Evolutionary conservation across 225 moss, liverwort and hornwort species (phyloP), one percentile per base, ranked within the genome.

Genomic region (Sphagnum tenellum): DNA sequence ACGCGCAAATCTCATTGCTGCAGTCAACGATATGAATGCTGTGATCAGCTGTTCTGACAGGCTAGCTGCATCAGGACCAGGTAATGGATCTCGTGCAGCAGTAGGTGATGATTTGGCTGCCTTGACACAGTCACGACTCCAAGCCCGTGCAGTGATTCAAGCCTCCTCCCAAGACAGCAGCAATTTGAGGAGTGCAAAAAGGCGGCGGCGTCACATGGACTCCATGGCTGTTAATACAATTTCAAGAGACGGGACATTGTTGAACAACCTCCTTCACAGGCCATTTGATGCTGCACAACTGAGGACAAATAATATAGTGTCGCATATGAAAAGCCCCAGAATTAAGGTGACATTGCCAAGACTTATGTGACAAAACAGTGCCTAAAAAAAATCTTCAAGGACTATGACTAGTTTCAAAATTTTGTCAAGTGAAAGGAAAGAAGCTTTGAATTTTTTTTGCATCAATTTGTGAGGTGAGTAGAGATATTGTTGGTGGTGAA

Each of bases 51-150:
- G 89, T 73, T 77, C 83, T 67, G 93, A 93, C 69, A 98, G 79
- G 68, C 86, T 90, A 48, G 93, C 79, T 59, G 87, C 93, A 3
- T 93, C 93, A 72, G 93, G 89, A 66, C 90, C 90, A 68, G 98
- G 98, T 13, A 84, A 66, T 75, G 93, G 98, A 55, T 98, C 93
- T 66, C 93, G 86, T 50, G 89, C 98, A 64, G 90, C 93, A 47
- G 87, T 98, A 63, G 98, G 93, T 45, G 98, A 98, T 71, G 98
- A 98, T 80, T 74, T 98, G 60, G 81, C 93, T 56, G 85, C 86
- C 2, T 73, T 89, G 55, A 91, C 98, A 7, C 88, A 80, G 67
- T 80, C 86, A 47, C 79, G 81, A 76, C 66, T 91, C 59, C 90
- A 93, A 69, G 73, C 61, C 14, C 85, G 87, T 74, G 73, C 75